Percentiles rank a stretch among this genome's conserved stretches.
Evolutionary conservation across 345 rosid genomes (phyloP).

Genomic region (Schrenkiella parvula): DNA sequence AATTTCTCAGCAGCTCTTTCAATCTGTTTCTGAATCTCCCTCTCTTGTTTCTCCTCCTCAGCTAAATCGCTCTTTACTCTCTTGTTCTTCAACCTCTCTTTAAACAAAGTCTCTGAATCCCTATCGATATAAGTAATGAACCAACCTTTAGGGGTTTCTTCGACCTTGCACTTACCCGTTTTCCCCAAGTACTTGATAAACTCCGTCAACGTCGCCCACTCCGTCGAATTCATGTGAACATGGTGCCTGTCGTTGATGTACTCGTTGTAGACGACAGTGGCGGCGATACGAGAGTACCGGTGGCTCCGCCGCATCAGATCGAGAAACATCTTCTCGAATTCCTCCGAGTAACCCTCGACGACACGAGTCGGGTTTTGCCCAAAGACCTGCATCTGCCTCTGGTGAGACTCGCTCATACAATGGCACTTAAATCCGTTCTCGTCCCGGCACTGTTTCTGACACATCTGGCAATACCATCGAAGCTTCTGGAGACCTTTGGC

Average conservation of each 20-base stretch:
- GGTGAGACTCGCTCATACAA: conserved; percentile 96
- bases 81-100: conserved; percentile 85
- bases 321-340: conserved; percentile 68
- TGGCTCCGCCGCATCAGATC: conserved; percentile 83
- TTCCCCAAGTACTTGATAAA: conserved; percentile 76
- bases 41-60: conserved; percentile 94
- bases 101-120: conserved; percentile 77
- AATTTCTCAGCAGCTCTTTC: conserved; percentile 65
- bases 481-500: conserved; percentile 97
- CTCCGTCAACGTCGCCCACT: conserved; percentile 93
- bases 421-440: conserved; percentile 99
- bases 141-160: conserved; percentile 97
- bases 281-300: conserved; percentile 85
- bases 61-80: conserved; percentile 66
- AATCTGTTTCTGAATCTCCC: conserved; percentile 73
- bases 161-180: conserved; percentile 89
- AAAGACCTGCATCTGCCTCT: conserved; percentile 90
- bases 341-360: conserved; percentile 85
- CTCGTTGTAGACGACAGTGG: conserved; percentile 95
- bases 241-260: conserved; percentile 85
- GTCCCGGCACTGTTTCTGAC: conserved; percentile 94
- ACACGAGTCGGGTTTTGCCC: conserved; percentile 77
- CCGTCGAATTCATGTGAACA: conserved; percentile 86
- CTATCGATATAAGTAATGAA: conserved; percentile 86
- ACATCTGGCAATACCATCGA: conserved; percentile 99